A percentile compares a stretch with the other conserved stretches of the same genome.
These are phyloP conservation scores for Boletellus emodensis DNA, from an alignment of 768 basidiomycete genomes.

Conservation along the genomic window DNA sequence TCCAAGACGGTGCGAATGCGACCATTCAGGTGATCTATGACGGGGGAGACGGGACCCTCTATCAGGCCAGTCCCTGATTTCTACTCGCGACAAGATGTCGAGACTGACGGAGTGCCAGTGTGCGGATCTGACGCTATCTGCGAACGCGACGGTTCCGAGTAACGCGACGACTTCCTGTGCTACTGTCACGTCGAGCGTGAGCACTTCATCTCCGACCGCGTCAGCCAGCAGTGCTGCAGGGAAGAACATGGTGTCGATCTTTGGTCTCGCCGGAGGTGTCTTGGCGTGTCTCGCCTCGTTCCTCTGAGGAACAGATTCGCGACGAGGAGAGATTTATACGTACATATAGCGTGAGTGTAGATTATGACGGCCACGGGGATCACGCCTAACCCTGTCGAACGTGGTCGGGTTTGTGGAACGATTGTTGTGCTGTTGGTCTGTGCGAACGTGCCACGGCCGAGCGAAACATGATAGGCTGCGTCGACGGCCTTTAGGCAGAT, in stretches of 20 bases:
- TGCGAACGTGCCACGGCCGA: too few species aligned
- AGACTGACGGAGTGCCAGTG: slow-evolving; percentile 44
- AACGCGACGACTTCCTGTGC: slow-evolving; percentile 34
- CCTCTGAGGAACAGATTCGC: slow-evolving; percentile 8
- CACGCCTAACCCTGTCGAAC: background rate
- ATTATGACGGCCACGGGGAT: background rate
- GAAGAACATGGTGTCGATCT: slow-evolving; percentile 11
- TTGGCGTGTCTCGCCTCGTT: slow-evolving; percentile 8
- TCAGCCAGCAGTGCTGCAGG: slow-evolving; percentile 13
- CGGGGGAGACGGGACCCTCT: slow-evolving; percentile 70
- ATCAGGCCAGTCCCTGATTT: slow-evolving; percentile 45
- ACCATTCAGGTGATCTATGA: slow-evolving; percentile 66
- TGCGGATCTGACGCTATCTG: slow-evolving; percentile 70
- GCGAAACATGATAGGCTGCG: too few species aligned
- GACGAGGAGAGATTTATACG: background rate
- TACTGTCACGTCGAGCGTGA: slow-evolving; percentile 27
- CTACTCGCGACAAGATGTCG: background rate
- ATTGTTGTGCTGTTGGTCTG: too few species aligned
- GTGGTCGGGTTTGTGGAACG: background rate
- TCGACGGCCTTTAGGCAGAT: too few species aligned
- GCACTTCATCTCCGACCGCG: slow-evolving; percentile 13
- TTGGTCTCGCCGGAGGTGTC: slow-evolving; percentile 6
- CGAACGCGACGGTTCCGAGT: slow-evolving; percentile 45
- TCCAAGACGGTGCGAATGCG: slow-evolving; percentile 64
- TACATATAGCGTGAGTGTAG: background rate